Base-by-base conservation (phyloP, 352 stramenopile genomes). In the Globisporangium alternatum region DNA sequence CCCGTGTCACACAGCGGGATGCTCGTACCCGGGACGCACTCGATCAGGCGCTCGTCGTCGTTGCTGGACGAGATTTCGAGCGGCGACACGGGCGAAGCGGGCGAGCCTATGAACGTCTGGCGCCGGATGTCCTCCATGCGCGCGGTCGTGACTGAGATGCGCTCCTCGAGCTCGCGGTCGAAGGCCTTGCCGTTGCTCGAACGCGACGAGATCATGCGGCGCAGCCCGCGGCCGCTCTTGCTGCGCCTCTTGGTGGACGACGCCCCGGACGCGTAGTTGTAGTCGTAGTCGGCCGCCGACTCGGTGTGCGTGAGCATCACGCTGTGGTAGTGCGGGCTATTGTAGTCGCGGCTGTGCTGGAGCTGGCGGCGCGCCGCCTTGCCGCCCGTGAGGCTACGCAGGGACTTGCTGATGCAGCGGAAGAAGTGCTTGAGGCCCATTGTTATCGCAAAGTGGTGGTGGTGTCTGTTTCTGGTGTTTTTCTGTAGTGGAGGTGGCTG, bases 381-480 rank as follows among this genome's bases (percentile, higher is more conserved):
- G 7, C 41, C 56, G 53, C 61, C 53, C 53, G 61, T 67, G 53
- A 67, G 52, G 52, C 43, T 51, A 12, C 60, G 60, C 37, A 66
- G 60, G 37, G 60, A 60, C 41, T 67, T 53, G 19, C 61, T 45
- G 52, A 67, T 43, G 44, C 61, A 62, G 53, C 61, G 61, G 44
- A 67, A 67, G 45, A 67, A 67, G 53, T 60, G 61, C 53, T 60
- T 60, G 44, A 67, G 33, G 17, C 61, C 61, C 61, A 67, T 66
- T 52, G 21, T 30, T 52, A 12, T 47, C 33, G 53, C 47, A n/a
- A n/a, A n/a, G n/a, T n/a, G n/a, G n/a, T n/a, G n/a, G 22, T 45
- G 44, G 13, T 43, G 10, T 15, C 15, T 55, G 4, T 44, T 48
- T 54, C 10, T 56, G 45, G 30, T 44, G 59, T 28, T 44, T 41